Conservation (phyloP, 768 basidiomycete genomes). For the Suillus brevipes region DNA sequence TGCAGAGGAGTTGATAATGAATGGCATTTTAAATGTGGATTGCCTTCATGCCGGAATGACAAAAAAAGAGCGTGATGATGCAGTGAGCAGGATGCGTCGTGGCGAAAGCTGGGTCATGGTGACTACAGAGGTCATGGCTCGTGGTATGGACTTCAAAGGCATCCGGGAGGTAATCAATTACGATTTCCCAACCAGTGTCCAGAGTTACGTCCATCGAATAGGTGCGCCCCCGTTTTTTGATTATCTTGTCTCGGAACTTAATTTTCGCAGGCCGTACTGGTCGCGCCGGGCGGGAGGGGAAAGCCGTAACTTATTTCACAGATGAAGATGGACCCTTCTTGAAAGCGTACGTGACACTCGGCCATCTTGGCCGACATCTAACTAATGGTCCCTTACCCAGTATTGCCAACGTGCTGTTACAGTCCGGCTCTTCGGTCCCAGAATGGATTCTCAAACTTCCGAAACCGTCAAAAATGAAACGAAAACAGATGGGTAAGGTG, state of each 20-base stretch:
- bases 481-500: constrained; percentile 79
- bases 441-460: constrained; percentile 96
- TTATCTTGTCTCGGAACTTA: constrained; percentile 6
- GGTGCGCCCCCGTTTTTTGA: constrained; percentile 44
- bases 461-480: constrained; percentile 88
- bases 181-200: constrained; percentile 94
- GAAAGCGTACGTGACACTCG: constrained; percentile 64
- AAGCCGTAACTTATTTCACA: constrained; percentile 95
- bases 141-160: constrained; percentile 98
- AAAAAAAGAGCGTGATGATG: constrained; percentile 84
- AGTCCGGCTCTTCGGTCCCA: constrained; percentile 88
- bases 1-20: constrained; percentile 77
- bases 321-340: constrained; percentile 90
- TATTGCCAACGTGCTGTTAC: constrained; percentile 92
- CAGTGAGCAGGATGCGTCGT: constrained; percentile 78
- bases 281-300: constrained; percentile 87
- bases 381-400: constrained; percentile 39
- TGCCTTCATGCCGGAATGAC: constrained; percentile 90
- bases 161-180: constrained; percentile 94
- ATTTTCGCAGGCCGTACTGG: constrained; percentile 78
- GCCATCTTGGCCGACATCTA: constrained; percentile 7
- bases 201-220: constrained; percentile 95
- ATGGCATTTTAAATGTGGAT: constrained; percentile 79
- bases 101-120: constrained; percentile 96
- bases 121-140: constrained; percentile 95